These are phyloP conservation scores for Suillus subaureus DNA, from an alignment of 768 basidiomycete genomes.

Conservation along the genomic window DNA sequence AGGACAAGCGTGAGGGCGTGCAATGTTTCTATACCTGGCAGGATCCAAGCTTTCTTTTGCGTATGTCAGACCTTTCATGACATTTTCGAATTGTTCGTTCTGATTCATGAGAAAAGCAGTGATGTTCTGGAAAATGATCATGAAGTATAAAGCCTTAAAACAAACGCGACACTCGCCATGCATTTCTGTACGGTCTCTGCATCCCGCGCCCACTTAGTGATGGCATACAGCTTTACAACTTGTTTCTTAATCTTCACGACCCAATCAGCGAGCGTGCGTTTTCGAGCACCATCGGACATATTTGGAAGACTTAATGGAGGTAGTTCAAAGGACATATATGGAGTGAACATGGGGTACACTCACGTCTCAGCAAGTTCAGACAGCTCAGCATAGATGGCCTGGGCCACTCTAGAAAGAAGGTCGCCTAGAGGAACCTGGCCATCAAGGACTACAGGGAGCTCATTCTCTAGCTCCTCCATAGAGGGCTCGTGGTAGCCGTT, in stretches of 20 bases:
- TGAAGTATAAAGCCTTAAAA: slow-evolving; percentile 4
- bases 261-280: slow-evolving; percentile 83
- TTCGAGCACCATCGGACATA: slow-evolving; percentile 80
- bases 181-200: slow-evolving; percentile 83
- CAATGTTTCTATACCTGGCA: slow-evolving; percentile 58
- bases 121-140: slow-evolving; percentile 60
- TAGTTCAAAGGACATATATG: slow-evolving; percentile 13
- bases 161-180: slow-evolving; percentile 54
- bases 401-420: slow-evolving; percentile 73
- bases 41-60: slow-evolving; percentile 72
- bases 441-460: slow-evolving; percentile 73
- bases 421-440: slow-evolving; percentile 77
- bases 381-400: slow-evolving; percentile 81
- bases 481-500: slow-evolving; percentile 42
- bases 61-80: slow-evolving; percentile 61
- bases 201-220: slow-evolving; percentile 86
- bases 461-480: slow-evolving; percentile 65
- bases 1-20: neutral
- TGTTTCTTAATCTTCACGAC: slow-evolving; percentile 91
- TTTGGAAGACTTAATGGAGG: slow-evolving; percentile 60
- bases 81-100: slow-evolving; percentile 79
- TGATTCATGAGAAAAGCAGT: slow-evolving; percentile 86
- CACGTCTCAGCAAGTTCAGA: slow-evolving; percentile 87
- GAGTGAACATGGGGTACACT: slow-evolving; percentile 26
- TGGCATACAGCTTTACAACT: slow-evolving; percentile 84